phyloP scores from a whole-genome alignment of 139 green algal genomes.

The Coelastrella sp. region DNA sequence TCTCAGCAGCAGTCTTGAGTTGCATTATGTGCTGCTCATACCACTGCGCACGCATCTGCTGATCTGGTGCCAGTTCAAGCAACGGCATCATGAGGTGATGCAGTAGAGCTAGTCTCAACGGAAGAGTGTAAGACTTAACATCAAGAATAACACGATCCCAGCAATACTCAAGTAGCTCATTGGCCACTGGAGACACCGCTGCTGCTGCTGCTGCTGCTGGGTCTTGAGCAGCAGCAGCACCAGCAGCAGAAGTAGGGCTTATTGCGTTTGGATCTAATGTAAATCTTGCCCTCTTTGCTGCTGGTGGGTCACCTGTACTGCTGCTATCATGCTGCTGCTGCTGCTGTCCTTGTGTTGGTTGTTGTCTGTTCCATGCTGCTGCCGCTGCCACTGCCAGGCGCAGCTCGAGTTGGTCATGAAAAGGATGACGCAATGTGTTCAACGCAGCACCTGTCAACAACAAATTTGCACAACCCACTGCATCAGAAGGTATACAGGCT shows the following conservation, averaged over 20 bases:
- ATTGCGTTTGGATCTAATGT: background rate
- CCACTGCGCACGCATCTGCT: background rate
- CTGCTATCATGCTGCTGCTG: slow-evolving; percentile 18
- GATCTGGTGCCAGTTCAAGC: slow-evolving; percentile 7
- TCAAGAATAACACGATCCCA: background rate
- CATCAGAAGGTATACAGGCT: no score
- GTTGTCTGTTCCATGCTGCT: slow-evolving; percentile 7
- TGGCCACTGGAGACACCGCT: background rate
- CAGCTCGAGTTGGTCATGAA: slow-evolving; percentile 40
- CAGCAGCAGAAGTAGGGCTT: background rate
- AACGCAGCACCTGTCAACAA: background rate
- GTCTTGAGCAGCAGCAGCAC: background rate
- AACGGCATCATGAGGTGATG: slow-evolving; percentile 15
- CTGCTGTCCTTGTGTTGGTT: background rate
- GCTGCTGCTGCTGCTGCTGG: slow-evolving; percentile 2
- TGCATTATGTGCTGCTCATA: background rate
- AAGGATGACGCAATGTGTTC: background rate
- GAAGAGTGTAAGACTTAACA: background rate
- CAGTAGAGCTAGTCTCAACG: slow-evolving; percentile 1
- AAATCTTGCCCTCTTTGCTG: background rate
- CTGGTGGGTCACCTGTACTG: background rate
- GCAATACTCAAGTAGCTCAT: slow-evolving; percentile 5
- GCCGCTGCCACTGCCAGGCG: slow-evolving; percentile 35
- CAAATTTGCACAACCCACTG: background rate
- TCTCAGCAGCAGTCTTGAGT: background rate